Percentiles rank a stretch among this genome's conserved stretches.
phyloP scores from a whole-genome alignment of 2,329 filamentous ascomycete species.

The Colletotrichum plurivorum region DNA sequence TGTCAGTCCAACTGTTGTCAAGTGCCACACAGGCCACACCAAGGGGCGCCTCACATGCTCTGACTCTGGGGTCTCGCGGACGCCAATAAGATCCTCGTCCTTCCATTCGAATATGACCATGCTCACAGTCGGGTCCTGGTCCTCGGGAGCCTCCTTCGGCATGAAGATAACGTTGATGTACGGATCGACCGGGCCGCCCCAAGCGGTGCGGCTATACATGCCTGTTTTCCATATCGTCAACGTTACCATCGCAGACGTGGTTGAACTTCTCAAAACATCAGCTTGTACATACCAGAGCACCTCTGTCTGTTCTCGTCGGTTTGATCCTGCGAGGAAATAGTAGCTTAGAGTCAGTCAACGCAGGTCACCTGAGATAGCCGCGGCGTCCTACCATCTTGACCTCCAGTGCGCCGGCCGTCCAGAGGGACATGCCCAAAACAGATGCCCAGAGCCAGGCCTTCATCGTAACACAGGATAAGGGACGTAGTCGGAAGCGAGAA shows the following conservation, averaged over 20 bases:
- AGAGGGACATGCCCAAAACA: slow-evolving; percentile 67
- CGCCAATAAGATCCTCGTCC: slow-evolving; percentile 84
- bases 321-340: slow-evolving; percentile 71
- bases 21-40: background rate
- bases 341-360: background rate
- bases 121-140: slow-evolving; percentile 82
- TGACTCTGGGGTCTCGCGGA: slow-evolving; percentile 69
- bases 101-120: slow-evolving; percentile 95
- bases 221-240: slow-evolving; percentile 62
- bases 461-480: slow-evolving; percentile 57
- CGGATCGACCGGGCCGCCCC: slow-evolving; percentile 90
- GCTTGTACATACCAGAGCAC: slow-evolving; percentile 73
- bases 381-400: slow-evolving; percentile 65
- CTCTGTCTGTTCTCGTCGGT: slow-evolving; percentile 83
- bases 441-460: slow-evolving; percentile 67
- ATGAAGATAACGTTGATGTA: slow-evolving; percentile 90
- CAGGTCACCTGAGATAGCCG: background rate
- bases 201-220: slow-evolving; percentile 93
- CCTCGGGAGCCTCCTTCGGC: slow-evolving; percentile 68
- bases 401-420: slow-evolving; percentile 70
- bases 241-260: slow-evolving; percentile 1
- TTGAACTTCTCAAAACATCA: background rate
- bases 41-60: slow-evolving; percentile 61
- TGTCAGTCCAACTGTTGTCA: slow-evolving; percentile 49
- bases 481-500: background rate